Evolutionary conservation across 805 yeast species (phyloP).

Genomic region (Ogataea neopini): DNA sequence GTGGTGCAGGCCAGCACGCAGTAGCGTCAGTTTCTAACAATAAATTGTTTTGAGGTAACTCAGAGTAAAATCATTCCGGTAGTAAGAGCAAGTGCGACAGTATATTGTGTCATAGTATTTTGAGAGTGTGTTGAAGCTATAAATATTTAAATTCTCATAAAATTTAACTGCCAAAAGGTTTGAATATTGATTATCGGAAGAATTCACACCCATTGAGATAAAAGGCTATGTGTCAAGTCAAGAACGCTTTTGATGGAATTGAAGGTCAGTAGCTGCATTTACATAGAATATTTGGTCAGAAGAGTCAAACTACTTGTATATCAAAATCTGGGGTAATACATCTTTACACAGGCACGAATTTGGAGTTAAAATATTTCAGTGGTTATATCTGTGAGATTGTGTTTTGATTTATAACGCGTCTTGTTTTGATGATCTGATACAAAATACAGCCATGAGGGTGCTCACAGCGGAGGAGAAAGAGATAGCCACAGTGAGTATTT

Average conservation of each 20-base stretch:
- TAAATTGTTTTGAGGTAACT: neutral
- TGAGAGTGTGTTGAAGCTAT: neutral
- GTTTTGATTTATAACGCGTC: neutral
- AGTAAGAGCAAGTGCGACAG: neutral
- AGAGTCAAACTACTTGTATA: no score
- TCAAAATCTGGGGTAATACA: neutral
- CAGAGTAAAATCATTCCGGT: neutral
- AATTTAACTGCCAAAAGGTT: no score
- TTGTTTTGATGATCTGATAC: neutral
- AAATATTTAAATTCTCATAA: no score
- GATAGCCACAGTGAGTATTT: constrained; percentile 32
- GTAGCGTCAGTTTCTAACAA: neutral
- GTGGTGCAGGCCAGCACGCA: neutral
- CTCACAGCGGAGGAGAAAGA: constrained; percentile 34
- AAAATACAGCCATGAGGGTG: constrained; percentile 23
- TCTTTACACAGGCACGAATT: neutral
- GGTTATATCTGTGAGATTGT: neutral
- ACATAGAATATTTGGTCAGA: no score
- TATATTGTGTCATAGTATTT: no score
- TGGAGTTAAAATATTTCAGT: neutral
- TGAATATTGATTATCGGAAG: no score
- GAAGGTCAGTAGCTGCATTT: no score
- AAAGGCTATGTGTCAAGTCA: no score
- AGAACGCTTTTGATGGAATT: no score
- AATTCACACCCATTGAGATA: no score